Evolutionary conservation across 345 rosid genomes (phyloP).

Genomic region (Eucalyptus victrix): DNA sequence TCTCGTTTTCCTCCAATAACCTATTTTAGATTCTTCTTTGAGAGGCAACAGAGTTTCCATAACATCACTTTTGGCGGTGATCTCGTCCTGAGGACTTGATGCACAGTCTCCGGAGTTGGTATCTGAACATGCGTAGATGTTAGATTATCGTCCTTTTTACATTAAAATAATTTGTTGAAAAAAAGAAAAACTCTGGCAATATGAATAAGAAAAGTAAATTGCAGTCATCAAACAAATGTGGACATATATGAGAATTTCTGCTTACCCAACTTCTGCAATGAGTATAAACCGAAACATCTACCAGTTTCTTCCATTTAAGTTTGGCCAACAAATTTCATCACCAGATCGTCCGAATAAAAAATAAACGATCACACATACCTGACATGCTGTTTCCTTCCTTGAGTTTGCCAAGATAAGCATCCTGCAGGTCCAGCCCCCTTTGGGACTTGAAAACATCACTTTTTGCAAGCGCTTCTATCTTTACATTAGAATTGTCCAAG

Average conservation of each 20-base stretch:
- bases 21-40: neutral
- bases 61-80: slow-evolving; percentile 1
- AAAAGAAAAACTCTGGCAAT: neutral
- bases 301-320: neutral
- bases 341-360: neutral
- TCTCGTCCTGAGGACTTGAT: neutral
- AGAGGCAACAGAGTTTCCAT: slow-evolving; percentile 2
- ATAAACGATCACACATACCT: neutral
- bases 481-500: slow-evolving; percentile 1
- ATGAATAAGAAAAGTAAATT: neutral
- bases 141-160: neutral
- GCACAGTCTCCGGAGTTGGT: neutral
- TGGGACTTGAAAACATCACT: slow-evolving; percentile 3
- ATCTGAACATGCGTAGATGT: slow-evolving; percentile 10
- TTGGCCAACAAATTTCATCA: neutral
- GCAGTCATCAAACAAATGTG: neutral
- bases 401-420: slow-evolving; percentile 48
- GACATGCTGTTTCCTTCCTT: slow-evolving; percentile 11
- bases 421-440: slow-evolving; percentile 24
- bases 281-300: neutral
- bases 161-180: neutral
- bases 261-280: neutral
- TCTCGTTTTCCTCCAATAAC: slow-evolving; percentile 5
- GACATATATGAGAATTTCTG: neutral
- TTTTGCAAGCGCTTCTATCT: neutral